phyloP scores from a whole-genome alignment of 140 eudicot species.

The Anethum foeniculum region DNA sequence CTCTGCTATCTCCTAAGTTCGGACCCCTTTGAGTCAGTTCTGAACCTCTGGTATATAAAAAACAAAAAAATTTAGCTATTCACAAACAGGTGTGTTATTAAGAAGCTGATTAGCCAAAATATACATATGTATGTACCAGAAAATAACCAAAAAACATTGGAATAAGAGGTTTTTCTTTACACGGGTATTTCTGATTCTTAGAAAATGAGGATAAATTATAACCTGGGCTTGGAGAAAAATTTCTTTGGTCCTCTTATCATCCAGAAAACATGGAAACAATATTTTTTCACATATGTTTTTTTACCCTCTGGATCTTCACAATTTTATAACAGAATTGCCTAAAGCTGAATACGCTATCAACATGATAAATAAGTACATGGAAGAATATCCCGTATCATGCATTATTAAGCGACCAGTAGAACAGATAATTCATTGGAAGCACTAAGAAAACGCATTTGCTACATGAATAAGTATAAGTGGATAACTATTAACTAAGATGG shows the following conservation, averaged over 20 bases:
- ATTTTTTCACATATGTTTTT: not conserved
- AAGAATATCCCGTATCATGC: not conserved
- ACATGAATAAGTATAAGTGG: not conserved
- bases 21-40: conserved; percentile 54
- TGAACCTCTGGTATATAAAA: conserved; percentile 35
- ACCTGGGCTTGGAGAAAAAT: not conserved
- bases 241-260: not conserved
- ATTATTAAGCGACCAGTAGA: not conserved
- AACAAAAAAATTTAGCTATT: not conserved
- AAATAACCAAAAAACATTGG: not conserved
- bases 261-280: not conserved
- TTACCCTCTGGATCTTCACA: not conserved
- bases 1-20: conserved; percentile 28
- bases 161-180: not conserved
- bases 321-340: not conserved
- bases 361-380: not conserved
- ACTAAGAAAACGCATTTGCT: not conserved
- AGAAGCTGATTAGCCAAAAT: not conserved
- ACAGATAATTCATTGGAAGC: not conserved
- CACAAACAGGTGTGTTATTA: not conserved
- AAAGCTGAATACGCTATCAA: not conserved
- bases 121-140: not conserved
- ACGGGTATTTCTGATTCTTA: not conserved
- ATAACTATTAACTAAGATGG: not conserved
- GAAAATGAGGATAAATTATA: not conserved